These are phyloP conservation scores for Myrica gale DNA, from an alignment of 306 rosid species.

Conservation along the genomic window DNA sequence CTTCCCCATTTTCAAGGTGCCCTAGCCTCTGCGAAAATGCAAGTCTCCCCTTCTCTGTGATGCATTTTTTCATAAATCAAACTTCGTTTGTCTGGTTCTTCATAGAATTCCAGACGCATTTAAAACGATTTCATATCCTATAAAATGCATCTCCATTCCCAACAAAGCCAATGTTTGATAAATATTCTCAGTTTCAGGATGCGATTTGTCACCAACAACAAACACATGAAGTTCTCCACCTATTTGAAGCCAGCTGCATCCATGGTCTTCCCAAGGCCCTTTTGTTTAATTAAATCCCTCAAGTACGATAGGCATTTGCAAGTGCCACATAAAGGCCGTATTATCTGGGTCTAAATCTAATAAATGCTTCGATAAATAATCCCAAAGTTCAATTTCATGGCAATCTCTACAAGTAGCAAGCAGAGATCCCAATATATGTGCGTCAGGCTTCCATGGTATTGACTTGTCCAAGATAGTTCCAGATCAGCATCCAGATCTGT, in stretches of 20 bases:
- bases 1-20: too few relatives aligned
- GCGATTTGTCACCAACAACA: conserved; percentile 69
- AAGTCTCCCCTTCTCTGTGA: too few relatives aligned
- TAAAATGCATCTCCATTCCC: too few relatives aligned
- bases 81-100: too few relatives aligned
- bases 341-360: conserved; percentile 62
- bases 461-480: too few relatives aligned
- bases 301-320: conserved; percentile 61
- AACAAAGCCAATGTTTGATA: too few relatives aligned
- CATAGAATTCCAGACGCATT: too few relatives aligned
- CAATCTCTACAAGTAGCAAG: conserved; percentile 61
- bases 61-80: too few relatives aligned
- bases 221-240: conserved; percentile 58
- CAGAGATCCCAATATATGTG: conserved; percentile 65
- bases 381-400: conserved; percentile 55
- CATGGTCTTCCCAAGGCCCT: conserved; percentile 64
- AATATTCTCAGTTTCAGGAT: conserved; percentile 43
- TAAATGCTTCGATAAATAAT: conserved; percentile 47
- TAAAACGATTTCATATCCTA: too few relatives aligned
- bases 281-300: conserved; percentile 62
- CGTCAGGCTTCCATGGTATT: conserved; percentile 71
- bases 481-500: too few relatives aligned
- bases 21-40: too few relatives aligned
- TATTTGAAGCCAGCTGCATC: conserved; percentile 82
- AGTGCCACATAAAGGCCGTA: conserved; percentile 79